These are phyloP conservation scores for Tillandsia fasciculata DNA, from an alignment of 176 grass and related monocot genomes.

Conservation along the genomic window DNA sequence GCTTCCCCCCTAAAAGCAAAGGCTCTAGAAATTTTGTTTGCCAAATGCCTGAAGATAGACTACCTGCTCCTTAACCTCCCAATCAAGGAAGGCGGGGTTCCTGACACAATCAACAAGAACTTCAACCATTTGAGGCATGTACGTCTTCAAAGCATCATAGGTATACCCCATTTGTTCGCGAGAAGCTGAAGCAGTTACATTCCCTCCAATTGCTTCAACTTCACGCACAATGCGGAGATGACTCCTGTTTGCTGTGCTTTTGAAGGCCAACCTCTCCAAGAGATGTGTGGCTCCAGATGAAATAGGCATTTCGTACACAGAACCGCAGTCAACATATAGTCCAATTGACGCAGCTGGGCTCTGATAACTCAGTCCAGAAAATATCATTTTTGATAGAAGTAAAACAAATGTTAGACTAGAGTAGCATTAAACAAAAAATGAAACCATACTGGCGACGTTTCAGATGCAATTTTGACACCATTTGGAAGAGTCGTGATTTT, in stretches of 20 bases:
- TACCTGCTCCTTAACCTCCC: slow-evolving; percentile 58
- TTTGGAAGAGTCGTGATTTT: slow-evolving; percentile 69
- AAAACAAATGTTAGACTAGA: background rate
- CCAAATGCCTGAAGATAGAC: background rate
- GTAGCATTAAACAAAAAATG: slow-evolving; percentile 1
- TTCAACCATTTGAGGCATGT: slow-evolving; percentile 64
- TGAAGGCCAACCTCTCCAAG: slow-evolving; percentile 81
- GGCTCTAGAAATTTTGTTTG: too few relatives aligned
- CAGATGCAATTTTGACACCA: slow-evolving; percentile 60
- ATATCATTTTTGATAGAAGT: background rate
- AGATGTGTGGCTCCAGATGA: slow-evolving; percentile 62
- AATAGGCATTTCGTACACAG: slow-evolving; percentile 51
- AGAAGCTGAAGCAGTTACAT: slow-evolving; percentile 61
- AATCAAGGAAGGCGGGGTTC: slow-evolving; percentile 42
- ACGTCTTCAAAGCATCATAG: slow-evolving; percentile 63
- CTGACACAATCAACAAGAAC: slow-evolving; percentile 51
- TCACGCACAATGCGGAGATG: slow-evolving; percentile 70
- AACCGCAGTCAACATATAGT: slow-evolving; percentile 76
- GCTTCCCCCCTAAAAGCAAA: too few relatives aligned
- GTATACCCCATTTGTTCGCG: slow-evolving; percentile 84
- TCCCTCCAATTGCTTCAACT: slow-evolving; percentile 71
- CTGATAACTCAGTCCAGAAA: slow-evolving; percentile 31
- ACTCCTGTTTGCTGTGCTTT: slow-evolving; percentile 56
- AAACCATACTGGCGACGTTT: slow-evolving; percentile 38
- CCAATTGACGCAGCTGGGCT: slow-evolving; percentile 54